Evolutionary conservation across 1,139 yeast genomes (phyloP), one percentile per base, ranked within the genome.

Genomic region (Pichia sp.): DNA sequence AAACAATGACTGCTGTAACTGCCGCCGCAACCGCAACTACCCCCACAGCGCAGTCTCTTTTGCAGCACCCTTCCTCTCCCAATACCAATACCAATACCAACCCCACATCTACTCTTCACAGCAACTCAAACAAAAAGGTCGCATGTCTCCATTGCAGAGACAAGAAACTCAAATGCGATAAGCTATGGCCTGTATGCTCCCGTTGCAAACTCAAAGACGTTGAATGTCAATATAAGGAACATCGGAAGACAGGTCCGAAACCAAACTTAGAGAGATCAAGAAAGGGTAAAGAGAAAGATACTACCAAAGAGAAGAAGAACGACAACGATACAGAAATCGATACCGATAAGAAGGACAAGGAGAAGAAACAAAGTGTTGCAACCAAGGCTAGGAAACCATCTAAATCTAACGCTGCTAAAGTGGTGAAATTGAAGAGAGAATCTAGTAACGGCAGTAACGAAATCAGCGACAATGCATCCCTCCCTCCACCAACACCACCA

Each of bases 181-280:
- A 50, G 34, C 14, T 22, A 10, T 21, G 30, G 12, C 60, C 60
- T 1, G 19, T 17, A 6, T 55, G 60, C 31, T 14, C 45, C 3
- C 42, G 55, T 23, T 55, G 60, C 34, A 14, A 22, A 3, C 12
- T 32, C 9, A 51, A 44, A 32, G 31, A 44, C 1, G 10, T 34
- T 4, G 37, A 33, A 6, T 55, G 60, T 31, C 37, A 46, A 3
- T 55, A 55, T 32, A 29, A 51, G 1, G 39, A 45, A 11, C 58
- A 48, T 32, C 47, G 39, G 32, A 55, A 55, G 35, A 54, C 57
- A 7, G 60, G 60, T 0, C 59, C 59, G 4, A 55, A 55, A 34
- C 49, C 53, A 11, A 20, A 18, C 20, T 21, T 13, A 21, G 22
- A 8, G n/a, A 11, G 24, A 23, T 7, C 24, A 28, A 13, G 9